Base-by-base conservation (phyloP, 1,284 basidiomycete species). In the Gymnopus androsaceus region DNA sequence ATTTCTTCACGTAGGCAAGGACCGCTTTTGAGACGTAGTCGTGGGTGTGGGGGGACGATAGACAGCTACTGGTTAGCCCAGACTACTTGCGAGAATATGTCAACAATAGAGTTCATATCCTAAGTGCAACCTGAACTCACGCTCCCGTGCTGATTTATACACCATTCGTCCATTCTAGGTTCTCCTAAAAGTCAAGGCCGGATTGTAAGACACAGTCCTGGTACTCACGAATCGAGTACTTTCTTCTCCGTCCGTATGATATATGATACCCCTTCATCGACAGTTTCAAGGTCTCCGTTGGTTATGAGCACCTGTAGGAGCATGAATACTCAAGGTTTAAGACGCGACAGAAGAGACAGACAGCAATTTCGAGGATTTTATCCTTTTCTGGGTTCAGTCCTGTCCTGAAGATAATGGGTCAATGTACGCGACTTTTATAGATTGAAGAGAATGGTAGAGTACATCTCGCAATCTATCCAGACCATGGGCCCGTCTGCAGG, bases 381-480 rank as follows among this genome's bases (percentile, higher is more conserved):
- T 94, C 88, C 28, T 69, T 83, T 27, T 79, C 75, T 3, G 79
- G 78, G 64, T 88, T 72, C 21, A 81, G 70, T 2, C 79, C 79
- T 9, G 57, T 59, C 52, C 52, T 54, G 21, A 17, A 8, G 14
- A 38, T 9, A 46, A 5, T 4, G 7, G 42, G 37, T 15, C 4
- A 44, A 23, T 19, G 11, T 28, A 36, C 1, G 7, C 12, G 17
- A 40, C 15, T 37, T 25, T 21, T 21, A 21, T 25, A 46, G 30
- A 11, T 45, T 17, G 19, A 23, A 44, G 25, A 37, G 25, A 38
- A 17, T 12, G 7, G 27, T 48, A 19, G 9, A 87, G 68, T 4
- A 85, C 92, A 94, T 94, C 72, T 94, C 92, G 65, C 91, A 92
- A 68, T 94, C 92, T 49, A 94, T 82, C 92, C 92, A 94, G 1